Evolutionary conservation across 169 alveolate species (phyloP), one percentile per base, ranked within the genome.

Genomic region (Plasmodium sp.): DNA sequence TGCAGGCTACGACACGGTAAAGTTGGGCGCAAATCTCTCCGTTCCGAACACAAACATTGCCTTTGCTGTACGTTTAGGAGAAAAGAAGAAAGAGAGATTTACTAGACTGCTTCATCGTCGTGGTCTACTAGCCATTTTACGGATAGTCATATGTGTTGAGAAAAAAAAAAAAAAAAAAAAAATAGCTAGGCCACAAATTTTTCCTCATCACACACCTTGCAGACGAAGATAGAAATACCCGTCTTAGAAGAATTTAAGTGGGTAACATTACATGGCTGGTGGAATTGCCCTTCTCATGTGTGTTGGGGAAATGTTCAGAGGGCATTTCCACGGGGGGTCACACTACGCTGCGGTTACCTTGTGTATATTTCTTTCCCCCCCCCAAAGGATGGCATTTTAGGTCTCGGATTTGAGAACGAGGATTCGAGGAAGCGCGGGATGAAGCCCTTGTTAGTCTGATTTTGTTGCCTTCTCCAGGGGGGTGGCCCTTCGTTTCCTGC

Each of bases 381-480:
- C 41, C 41, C 4, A 1, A 51, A 92, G 98, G 98, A 96, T 83
- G 98, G 98, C 5, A 96, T 96, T 45, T 73, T 96, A 41, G 98
- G 98, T 3, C 75, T 96, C 67, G 98, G 98, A 31, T 96, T 96
- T 88, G 94, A 84, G 77, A 96, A 96, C 33, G 96, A 92, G 27
- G 97, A 96, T 39, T 95, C 95, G 22, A 72, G 31, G 27, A 51
- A 93, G 48, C 96, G 97, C 3, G 97, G 97, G 51, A 84, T 96
- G 54, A 93, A 84, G 73, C 92, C 97, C 2, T 92, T 96, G 90
- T 90, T 88, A 34, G 97, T 85, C 56, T 27, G 95, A 41, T 67
- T 67, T 67, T 22, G 14, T 67, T 67, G 12, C n/a, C 6, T 27
- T 9, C 33, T 0, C 39, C n/a, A 0, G 77, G 77, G 77, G 39